Conservation (phyloP, 2,329 filamentous ascomycete genomes). For the Colletotrichum sp. region DNA sequence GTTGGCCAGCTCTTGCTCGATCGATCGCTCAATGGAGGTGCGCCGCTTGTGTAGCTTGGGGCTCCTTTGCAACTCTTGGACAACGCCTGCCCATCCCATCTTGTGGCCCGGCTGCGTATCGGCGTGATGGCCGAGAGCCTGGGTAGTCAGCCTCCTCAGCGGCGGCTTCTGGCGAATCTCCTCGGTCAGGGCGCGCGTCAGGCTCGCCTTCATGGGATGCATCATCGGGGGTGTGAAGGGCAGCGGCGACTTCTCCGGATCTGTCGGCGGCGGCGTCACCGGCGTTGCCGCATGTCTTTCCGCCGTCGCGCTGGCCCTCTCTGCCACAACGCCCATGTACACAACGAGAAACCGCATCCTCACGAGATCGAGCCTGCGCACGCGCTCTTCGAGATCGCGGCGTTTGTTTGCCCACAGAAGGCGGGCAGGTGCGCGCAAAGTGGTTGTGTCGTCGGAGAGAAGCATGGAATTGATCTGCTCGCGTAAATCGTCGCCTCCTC, state of each 20-base stretch:
- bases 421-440: slow-evolving; percentile 53
- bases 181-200: slow-evolving; percentile 49
- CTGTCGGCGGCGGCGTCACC: slow-evolving; percentile 24
- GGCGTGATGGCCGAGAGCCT: slow-evolving; percentile 58
- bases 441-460: slow-evolving; percentile 35
- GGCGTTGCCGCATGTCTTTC: background rate
- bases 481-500: slow-evolving; percentile 63
- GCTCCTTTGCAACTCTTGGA: slow-evolving; percentile 66
- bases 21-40: slow-evolving; percentile 65
- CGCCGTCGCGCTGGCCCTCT: slow-evolving; percentile 35
- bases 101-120: slow-evolving; percentile 52
- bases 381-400: slow-evolving; percentile 58
- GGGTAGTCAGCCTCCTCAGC: slow-evolving; percentile 58
- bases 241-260: slow-evolving; percentile 32
- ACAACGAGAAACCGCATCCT: slow-evolving; percentile 70
- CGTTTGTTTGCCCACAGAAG: slow-evolving; percentile 65
- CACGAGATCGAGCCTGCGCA: slow-evolving; percentile 64
- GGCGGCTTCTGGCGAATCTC: slow-evolving; percentile 51
- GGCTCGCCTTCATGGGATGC: slow-evolving; percentile 26
- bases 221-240: slow-evolving; percentile 32
- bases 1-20: slow-evolving; percentile 34
- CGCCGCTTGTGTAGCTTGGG: slow-evolving; percentile 66
- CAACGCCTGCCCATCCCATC: slow-evolving; percentile 66
- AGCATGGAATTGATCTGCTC: slow-evolving; percentile 62
- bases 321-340: slow-evolving; percentile 65